A percentile compares a stretch with the other conserved stretches of the same genome.
These are phyloP conservation scores for Delphinella strobiligena DNA, from an alignment of 2,329 filamentous ascomycete species.

Conservation along the genomic window DNA sequence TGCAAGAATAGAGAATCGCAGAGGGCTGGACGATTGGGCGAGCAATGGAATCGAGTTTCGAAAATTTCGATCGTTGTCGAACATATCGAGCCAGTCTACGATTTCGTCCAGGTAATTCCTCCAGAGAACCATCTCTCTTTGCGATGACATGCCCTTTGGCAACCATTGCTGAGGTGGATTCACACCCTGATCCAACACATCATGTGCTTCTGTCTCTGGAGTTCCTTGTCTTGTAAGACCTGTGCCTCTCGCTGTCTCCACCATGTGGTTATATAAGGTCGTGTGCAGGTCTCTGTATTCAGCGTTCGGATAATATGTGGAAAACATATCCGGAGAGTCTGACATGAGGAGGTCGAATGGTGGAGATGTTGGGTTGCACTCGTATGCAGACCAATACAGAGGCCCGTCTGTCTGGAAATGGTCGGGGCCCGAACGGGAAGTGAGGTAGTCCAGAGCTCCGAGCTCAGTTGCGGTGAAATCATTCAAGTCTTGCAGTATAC, in stretches of 20 bases:
- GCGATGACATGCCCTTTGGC: conserved; percentile 16
- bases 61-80: conserved; percentile 41
- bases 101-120: conserved; percentile 40
- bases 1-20: conserved; percentile 41
- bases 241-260: conserved; percentile 20
- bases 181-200: background rate
- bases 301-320: conserved; percentile 21
- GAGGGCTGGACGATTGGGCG: conserved; percentile 32
- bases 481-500: background rate
- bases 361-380: background rate
- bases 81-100: conserved; percentile 47
- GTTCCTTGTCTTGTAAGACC: conserved; percentile 15
- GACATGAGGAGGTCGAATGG: conserved; percentile 9
- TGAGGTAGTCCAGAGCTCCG: conserved; percentile 2
- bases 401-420: conserved; percentile 2
- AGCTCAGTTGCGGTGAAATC: background rate
- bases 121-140: conserved; percentile 19
- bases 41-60: conserved; percentile 39
- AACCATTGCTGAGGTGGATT: too few species aligned
- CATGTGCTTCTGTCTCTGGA: conserved; percentile 11
- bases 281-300: conserved; percentile 21
- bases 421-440: background rate
- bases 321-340: conserved; percentile 15
- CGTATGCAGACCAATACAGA: conserved; percentile 4
- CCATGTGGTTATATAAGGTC: conserved; percentile 18